Evolutionary conservation across 768 basidiomycete genomes (phyloP).

Genomic region (Amyloporia xantha): DNA sequence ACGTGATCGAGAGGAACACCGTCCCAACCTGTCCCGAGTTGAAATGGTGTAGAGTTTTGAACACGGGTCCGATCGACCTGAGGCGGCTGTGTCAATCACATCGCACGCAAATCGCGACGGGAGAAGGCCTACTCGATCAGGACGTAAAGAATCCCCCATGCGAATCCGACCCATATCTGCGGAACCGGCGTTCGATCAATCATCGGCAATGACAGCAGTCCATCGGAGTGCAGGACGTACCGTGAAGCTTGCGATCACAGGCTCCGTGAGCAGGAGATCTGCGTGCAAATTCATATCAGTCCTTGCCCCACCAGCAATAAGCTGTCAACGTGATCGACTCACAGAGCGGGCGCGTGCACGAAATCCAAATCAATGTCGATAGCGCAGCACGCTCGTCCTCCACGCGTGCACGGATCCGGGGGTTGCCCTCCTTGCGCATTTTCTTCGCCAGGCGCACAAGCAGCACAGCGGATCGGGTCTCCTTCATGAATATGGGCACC

Average conservation of each 20-base stretch:
- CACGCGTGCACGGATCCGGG: conserved; percentile 51
- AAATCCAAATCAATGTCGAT: conserved; percentile 55
- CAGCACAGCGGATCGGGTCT: conserved; percentile 70
- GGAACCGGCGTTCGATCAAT: not conserved
- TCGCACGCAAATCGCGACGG: not conserved
- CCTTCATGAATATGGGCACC: conserved; percentile 52
- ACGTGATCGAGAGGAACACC: conserved; percentile 54
- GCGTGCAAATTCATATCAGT: not conserved
- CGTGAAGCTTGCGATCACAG: conserved; percentile 66
- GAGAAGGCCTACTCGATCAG: conserved; percentile 44
- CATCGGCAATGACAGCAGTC: not conserved
- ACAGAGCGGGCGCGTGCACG: conserved; percentile 69
- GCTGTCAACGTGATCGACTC: no score
- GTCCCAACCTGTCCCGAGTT: conserved; percentile 52
- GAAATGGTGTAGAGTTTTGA: conserved; percentile 53
- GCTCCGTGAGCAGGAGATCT: conserved; percentile 69
- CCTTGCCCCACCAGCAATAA: no score
- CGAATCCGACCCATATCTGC: conserved; percentile 67
- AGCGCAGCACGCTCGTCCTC: conserved; percentile 59
- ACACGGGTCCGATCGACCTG: conserved; percentile 53
- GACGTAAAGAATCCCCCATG: conserved; percentile 71
- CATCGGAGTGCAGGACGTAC: conserved; percentile 30
- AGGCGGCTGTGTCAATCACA: not conserved
- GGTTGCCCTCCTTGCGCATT: conserved; percentile 57
- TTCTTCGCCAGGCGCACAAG: conserved; percentile 57